Percentiles rank a stretch among this genome's conserved stretches.
These are phyloP conservation scores for Lactarius indigo DNA, from an alignment of 768 basidiomycete species.

Conservation along the genomic window DNA sequence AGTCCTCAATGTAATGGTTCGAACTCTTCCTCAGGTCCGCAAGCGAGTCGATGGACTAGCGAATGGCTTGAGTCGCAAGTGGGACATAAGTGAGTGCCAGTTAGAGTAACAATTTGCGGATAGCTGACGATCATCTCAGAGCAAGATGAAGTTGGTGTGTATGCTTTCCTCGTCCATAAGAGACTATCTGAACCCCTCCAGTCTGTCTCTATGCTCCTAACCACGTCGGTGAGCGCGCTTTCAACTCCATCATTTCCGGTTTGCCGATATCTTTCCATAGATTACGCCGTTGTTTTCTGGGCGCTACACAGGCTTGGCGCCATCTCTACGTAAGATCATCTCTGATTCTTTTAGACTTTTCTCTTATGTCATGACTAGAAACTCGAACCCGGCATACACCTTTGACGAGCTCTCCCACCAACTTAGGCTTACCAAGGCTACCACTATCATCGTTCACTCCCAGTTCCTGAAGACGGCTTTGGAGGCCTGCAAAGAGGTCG, in stretches of 20 bases:
- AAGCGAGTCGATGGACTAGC: constrained; percentile 16
- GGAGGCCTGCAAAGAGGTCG: constrained; percentile 15
- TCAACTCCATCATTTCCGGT: not conserved
- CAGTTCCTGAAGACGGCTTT: constrained; percentile 12
- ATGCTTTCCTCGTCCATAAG: not conserved
- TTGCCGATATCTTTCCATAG: constrained; percentile 32
- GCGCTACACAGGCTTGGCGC: constrained; percentile 56
- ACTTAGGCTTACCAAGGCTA: constrained; percentile 29
- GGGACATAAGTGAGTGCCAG: constrained; percentile 15
- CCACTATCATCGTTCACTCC: constrained; percentile 16
- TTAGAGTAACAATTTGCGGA: not conserved
- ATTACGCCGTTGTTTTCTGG: constrained; percentile 56
- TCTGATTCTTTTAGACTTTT: not conserved
- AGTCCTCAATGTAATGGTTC: not conserved
- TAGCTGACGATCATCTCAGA: constrained; percentile 33
- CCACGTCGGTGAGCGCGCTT: constrained; percentile 45
- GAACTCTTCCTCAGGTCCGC: constrained; percentile 4
- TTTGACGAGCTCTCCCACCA: constrained; percentile 34
- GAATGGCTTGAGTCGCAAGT: constrained; percentile 20
- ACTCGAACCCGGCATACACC: constrained; percentile 37
- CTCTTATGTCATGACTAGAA: not conserved
- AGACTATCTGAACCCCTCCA: constrained; percentile 26
- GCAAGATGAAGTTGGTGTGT: constrained; percentile 50
- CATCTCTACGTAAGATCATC: constrained; percentile 50
- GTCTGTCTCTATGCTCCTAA: constrained; percentile 67